Evolutionary conservation across 2,329 filamentous ascomycete genomes (phyloP), one percentile per base, ranked within the genome.

Genomic region (Pestalotiopsis sp.): DNA sequence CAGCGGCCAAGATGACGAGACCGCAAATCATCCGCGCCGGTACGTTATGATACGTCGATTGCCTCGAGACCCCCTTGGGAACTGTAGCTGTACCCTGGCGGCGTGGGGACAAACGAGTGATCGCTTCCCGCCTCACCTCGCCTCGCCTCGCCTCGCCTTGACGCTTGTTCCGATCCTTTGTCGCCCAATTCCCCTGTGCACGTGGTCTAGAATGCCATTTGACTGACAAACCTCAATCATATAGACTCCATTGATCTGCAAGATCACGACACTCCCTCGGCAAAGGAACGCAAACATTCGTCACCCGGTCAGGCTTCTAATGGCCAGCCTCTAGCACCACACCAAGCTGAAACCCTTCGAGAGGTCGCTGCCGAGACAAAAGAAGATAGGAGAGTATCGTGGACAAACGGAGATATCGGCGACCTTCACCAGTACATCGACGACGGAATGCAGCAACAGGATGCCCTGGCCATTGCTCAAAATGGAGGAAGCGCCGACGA

Each of bases 161-260:
- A 35, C 39, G 26, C 26, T 13, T 44, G 17, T 48, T 48, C 38
- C 13, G 10, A 10, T 60, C 44, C 10, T 30, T 35, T 24, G n/a
- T 38, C 52, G n/a, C 40, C 11, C 3, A 11, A n/a, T 24, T 14
- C 48, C 58, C 11, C 40, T 35, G 4, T 26, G 62, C 40, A 55
- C 64, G 52, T 62, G 20, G 20, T 68, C 69, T 73, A 63, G 69
- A 68, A 67, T 71, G 72, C 76, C 80, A 70, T 79, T 73, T 26
- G 67, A 65, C 73, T 68, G 67, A 65, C 67, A 59, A 68, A 35
- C 61, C 70, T 71, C 69, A 69, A 69, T 73, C 66, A 68, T 69
- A 56, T 81, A 97, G 95, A 98, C 84, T 97, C 95, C 70, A 92
- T 98, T 81, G 96, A 98, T 82, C 89, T 98, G 65, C 96, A 98